Percentiles rank a stretch among this genome's conserved stretches.
phyloP scores from a whole-genome alignment of 192 early-diverging fungal genomes.

The Chytriomyces sp. region DNA sequence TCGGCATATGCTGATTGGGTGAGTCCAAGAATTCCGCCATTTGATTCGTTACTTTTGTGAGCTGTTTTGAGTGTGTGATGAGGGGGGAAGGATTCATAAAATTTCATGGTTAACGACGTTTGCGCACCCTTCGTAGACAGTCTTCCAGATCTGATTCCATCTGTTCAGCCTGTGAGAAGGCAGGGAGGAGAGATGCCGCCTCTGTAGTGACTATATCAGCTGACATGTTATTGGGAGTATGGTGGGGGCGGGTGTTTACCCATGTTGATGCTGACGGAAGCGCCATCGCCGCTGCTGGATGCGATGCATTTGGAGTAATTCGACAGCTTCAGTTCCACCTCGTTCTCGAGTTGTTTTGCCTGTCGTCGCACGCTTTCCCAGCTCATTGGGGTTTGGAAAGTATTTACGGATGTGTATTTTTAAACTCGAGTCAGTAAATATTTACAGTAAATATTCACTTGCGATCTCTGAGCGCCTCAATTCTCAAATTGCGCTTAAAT shows the following conservation, averaged over 20 bases:
- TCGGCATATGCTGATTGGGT: conserved; percentile 47
- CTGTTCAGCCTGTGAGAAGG: conserved; percentile 40
- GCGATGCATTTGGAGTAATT: conserved; percentile 55
- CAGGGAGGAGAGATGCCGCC: conserved; percentile 14
- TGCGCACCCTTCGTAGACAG: conserved; percentile 65
- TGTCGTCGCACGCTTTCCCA: conserved; percentile 77
- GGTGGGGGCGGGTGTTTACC: not conserved
- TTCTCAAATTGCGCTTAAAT: no score
- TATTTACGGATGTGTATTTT: no score
- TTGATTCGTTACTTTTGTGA: conserved; percentile 62
- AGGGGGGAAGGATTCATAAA: conserved; percentile 8
- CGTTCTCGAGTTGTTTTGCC: conserved; percentile 73
- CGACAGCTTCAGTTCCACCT: conserved; percentile 70
- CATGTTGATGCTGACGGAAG: not conserved
- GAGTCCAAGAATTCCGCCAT: conserved; percentile 70
- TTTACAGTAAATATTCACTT: no score
- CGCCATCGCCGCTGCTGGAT: conserved; percentile 21
- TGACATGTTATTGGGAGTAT: not conserved
- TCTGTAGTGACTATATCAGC: not conserved
- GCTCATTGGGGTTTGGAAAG: no score
- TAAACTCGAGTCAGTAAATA: no score
- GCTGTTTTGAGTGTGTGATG: conserved; percentile 46
- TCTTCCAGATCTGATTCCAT: conserved; percentile 64
- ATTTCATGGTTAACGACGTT: conserved; percentile 2
- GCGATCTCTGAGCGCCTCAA: no score